Percentiles rank a stretch among this genome's conserved stretches.
Conservation (phyloP, 2,329 filamentous ascomycete species). For the Arthrinium puccinioides region DNA sequence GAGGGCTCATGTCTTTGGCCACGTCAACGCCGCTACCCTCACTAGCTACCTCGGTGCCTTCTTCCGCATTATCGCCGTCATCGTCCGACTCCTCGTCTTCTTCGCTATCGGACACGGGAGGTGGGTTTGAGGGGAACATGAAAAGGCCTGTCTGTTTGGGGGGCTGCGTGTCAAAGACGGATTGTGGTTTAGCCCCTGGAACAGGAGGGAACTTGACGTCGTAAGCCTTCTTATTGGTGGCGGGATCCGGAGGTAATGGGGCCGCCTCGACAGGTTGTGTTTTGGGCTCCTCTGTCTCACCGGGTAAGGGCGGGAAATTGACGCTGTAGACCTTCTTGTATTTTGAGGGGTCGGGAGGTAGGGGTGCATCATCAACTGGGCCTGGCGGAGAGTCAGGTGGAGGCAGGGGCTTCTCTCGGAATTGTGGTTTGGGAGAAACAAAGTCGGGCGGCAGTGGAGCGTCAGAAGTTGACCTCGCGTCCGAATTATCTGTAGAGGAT, state of each 20-base stretch:
- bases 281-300: constrained; percentile 16
- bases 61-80: constrained; percentile 39
- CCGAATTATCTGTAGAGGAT: constrained; percentile 26
- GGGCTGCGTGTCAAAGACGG: constrained; percentile 3
- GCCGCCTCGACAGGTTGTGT: constrained; percentile 21
- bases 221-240: constrained; percentile 21
- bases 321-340: constrained; percentile 22
- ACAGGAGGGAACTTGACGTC: constrained; percentile 18
- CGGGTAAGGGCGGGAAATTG: constrained; percentile 19
- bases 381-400: constrained; percentile 13
- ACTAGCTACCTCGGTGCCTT: constrained; percentile 35
- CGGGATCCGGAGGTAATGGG: constrained; percentile 32
- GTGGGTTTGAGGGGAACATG: constrained; percentile 21
- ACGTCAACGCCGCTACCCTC: constrained; percentile 60
- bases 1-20: constrained; percentile 54
- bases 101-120: constrained; percentile 25
- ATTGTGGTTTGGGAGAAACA: constrained; percentile 12
- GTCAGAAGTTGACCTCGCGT: constrained; percentile 12
- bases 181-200: constrained; percentile 2
- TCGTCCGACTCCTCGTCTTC: constrained; percentile 32
- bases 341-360: constrained; percentile 35
- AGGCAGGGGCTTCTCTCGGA: constrained; percentile 2
- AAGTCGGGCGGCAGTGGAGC: constrained; percentile 28
- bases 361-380: constrained; percentile 24
- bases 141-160: constrained; percentile 12